Conservation (phyloP, 345 rosid genomes). For the Salix suchowensis region DNA sequence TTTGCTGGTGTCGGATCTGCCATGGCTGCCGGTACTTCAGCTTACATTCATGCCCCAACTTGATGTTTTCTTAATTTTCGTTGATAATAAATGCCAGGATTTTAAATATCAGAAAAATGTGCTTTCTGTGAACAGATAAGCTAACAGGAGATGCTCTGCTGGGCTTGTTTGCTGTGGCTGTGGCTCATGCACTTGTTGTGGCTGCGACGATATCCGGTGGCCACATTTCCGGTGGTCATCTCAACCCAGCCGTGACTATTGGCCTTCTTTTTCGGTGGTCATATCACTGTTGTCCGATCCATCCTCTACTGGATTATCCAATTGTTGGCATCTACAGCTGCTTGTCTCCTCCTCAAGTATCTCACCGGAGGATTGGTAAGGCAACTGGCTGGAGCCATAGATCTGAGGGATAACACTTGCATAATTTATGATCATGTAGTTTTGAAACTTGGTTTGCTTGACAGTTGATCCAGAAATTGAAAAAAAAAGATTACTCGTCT, state of each 20-base stretch:
- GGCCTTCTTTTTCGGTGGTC: constrained; percentile 74
- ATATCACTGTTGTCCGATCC: constrained; percentile 66
- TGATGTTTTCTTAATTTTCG: not conserved
- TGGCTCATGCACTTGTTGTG: constrained; percentile 82
- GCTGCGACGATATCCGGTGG: constrained; percentile 85
- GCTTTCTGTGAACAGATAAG: constrained; percentile 32
- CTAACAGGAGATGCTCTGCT: constrained; percentile 41
- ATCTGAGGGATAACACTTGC: not conserved
- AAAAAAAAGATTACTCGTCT: no score
- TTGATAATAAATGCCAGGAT: not conserved
- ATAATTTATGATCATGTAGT: no score
- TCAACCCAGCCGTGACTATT: constrained; percentile 85
- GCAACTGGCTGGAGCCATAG: not conserved
- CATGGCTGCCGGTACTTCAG: constrained; percentile 55
- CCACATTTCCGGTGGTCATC: constrained; percentile 89
- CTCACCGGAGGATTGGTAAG: constrained; percentile 84
- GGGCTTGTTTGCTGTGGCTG: constrained; percentile 66
- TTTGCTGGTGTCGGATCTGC: constrained; percentile 83
- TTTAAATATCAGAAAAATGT: no score
- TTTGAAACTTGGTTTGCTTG: no score
- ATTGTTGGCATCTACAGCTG: constrained; percentile 64
- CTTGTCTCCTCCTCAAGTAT: constrained; percentile 75
- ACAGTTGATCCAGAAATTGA: no score
- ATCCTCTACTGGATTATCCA: constrained; percentile 73
- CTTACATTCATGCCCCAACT: not conserved